Conservation (phyloP, 169 alveolate species). For the Plasmodium berghei region DNA sequence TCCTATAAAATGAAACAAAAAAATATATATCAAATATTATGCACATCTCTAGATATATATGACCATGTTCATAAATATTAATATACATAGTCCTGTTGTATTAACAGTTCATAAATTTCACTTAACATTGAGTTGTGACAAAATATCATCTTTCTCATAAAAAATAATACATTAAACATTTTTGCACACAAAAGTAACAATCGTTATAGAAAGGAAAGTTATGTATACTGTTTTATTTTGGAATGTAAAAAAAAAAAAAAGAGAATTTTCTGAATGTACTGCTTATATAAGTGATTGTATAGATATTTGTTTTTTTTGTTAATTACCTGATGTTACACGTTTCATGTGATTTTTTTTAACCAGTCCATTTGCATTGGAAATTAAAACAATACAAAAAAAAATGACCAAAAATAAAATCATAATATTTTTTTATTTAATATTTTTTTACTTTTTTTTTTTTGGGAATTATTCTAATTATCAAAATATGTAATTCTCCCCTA, state of each 20-base stretch:
- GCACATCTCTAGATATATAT: not conserved
- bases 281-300: not conserved
- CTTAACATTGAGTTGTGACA: not conserved
- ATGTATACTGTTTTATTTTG: no score
- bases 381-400: constrained; percentile 11
- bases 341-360: constrained; percentile 8
- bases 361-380: constrained; percentile 2
- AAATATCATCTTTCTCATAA: not conserved
- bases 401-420: constrained; percentile 11
- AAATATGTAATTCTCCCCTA: no score
- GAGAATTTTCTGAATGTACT: no score
- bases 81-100: not conserved
- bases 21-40: not conserved
- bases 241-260: no score
- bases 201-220: no score
- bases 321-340: constrained; percentile 12
- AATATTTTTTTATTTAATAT: not conserved
- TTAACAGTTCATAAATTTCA: not conserved
- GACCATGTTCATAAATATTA: not conserved
- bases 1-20: not conserved
- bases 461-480: not conserved
- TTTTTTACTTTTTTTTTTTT: not conserved
- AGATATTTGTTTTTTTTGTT: not conserved
- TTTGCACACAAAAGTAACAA: no score
- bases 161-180: no score